Evolutionary conservation across 192 early-diverging fungal species (phyloP), one percentile per base, ranked within the genome.

Genomic region (Entomortierella chlamydospora): DNA sequence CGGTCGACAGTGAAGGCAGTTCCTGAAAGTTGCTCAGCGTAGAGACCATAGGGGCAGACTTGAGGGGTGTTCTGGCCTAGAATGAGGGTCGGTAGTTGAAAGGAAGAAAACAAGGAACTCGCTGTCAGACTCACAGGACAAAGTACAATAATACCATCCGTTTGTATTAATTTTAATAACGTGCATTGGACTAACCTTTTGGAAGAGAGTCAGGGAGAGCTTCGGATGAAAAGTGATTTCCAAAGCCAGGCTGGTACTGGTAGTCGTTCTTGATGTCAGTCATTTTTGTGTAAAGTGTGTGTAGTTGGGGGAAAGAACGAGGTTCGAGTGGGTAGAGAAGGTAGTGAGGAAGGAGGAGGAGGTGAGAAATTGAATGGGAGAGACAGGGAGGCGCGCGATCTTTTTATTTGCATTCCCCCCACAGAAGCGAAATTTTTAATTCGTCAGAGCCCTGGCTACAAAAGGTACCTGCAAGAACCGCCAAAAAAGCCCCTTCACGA

Each of bases 11-110:
- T 96, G 77, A 98, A 98, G 18, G 95, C 96, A 6, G 93, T 94
- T 68, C 92, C 95, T 45, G 92, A 96, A n/a, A 96, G 85, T 79
- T 97, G 96, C 84, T 99, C 97, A 28, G 97, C 94, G 66, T 97
- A 97, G 53, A 97, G 87, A 15, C 91, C 91, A 68, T 94, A 97
- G 25, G 95, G 92, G 67, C 91, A 94, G 49, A 90, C 84, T 81
- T 97, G 97, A 15, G 97, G 97, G 15, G 94, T 91, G 87, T 99
- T 99, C 62, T 95, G 95, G 58, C 88, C 93, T 90, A 55, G 41
- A 39, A 9, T 15, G 8, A 26, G 13, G 34, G 52, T 42, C 15
- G 29, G 20, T 62, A 31, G 30, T 31, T 18, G 22, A 18, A 29
- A 37, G 56, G 26, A 43, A 22, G 15, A 34, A 11, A 43, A 7